Percentiles rank a stretch among this genome's conserved stretches.
Evolutionary conservation across 2,329 filamentous ascomycete genomes (phyloP).

Genomic region (Pseudopithomyces maydicus): DNA sequence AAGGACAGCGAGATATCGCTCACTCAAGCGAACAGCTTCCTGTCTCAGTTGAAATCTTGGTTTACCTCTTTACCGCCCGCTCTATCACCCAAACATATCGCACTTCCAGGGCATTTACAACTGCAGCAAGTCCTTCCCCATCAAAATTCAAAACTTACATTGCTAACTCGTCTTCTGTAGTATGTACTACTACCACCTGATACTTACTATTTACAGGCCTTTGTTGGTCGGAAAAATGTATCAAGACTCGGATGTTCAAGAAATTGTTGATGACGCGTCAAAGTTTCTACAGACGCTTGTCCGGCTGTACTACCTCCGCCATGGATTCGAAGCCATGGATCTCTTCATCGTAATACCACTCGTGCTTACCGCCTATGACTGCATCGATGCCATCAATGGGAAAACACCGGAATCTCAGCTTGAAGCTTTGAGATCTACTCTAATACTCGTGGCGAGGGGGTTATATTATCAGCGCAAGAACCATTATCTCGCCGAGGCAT

Average conservation of each 20-base stretch:
- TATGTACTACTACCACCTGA: conserved; percentile 15
- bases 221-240: conserved; percentile 4
- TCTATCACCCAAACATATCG: conserved; percentile 9
- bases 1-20: conserved; percentile 5
- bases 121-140: conserved; percentile 15
- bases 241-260: neutral
- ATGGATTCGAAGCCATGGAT: conserved; percentile 12
- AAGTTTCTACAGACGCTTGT: conserved; percentile 7
- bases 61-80: conserved; percentile 6
- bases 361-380: conserved; percentile 2
- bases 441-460: conserved; percentile 15
- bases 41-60: conserved; percentile 13
- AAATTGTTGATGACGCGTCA: conserved; percentile 5
- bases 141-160: no score
- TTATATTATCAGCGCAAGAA: conserved; percentile 12
- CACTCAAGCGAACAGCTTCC: conserved; percentile 7
- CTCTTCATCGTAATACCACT: conserved; percentile 10
- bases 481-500: conserved; percentile 5
- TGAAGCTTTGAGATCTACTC: conserved; percentile 16
- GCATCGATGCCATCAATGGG: conserved; percentile 7
- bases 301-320: conserved; percentile 11
- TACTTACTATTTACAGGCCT: conserved; percentile 9
- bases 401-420: neutral
- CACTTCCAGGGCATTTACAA: conserved; percentile 15
- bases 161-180: no score